Percentiles rank a stretch among this genome's conserved stretches.
Evolutionary conservation across 495 filamentous ascomycete genomes (phyloP).

Genomic region (Hyaloscypha finlandica): DNA sequence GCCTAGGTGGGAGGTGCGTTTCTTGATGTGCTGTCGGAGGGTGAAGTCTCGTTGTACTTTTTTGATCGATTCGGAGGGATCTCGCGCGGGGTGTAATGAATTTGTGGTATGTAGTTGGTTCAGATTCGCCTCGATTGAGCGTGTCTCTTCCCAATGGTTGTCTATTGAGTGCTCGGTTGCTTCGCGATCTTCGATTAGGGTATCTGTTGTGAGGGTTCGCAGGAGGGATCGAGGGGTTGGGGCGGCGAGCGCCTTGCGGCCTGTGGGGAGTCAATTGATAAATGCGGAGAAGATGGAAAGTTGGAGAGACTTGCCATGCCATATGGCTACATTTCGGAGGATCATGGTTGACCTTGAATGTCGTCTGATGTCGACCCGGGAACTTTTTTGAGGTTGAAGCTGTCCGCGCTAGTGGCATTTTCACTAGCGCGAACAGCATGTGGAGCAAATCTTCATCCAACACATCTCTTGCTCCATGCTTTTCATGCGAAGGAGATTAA

Average conservation of each 20-base stretch:
- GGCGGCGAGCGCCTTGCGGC: conserved; percentile 47
- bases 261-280: conserved; percentile 36
- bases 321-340: conserved; percentile 50
- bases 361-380: conserved; percentile 2
- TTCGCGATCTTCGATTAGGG: conserved; percentile 13
- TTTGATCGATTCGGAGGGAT: conserved; percentile 18
- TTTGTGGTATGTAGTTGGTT: conserved; percentile 25
- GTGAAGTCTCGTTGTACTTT: conserved; percentile 14
- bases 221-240: conserved; percentile 41
- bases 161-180: conserved; percentile 21
- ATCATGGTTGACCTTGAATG: conserved; percentile 43
- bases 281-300: neutral
- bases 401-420: neutral
- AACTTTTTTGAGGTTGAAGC: conserved; percentile 28
- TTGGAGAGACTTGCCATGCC: conserved; percentile 44
- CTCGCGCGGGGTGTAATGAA: conserved; percentile 26
- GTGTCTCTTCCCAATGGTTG: conserved; percentile 21
- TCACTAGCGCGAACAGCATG: conserved; percentile 9
- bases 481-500: neutral
- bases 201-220: conserved; percentile 29
- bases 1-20: conserved; percentile 50
- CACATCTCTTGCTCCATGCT: neutral
- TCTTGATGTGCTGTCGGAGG: conserved; percentile 23
- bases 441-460: neutral
- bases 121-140: conserved; percentile 23